Evolutionary conservation across 306 rosid species (phyloP).

Genomic region (Argentina anserina): DNA sequence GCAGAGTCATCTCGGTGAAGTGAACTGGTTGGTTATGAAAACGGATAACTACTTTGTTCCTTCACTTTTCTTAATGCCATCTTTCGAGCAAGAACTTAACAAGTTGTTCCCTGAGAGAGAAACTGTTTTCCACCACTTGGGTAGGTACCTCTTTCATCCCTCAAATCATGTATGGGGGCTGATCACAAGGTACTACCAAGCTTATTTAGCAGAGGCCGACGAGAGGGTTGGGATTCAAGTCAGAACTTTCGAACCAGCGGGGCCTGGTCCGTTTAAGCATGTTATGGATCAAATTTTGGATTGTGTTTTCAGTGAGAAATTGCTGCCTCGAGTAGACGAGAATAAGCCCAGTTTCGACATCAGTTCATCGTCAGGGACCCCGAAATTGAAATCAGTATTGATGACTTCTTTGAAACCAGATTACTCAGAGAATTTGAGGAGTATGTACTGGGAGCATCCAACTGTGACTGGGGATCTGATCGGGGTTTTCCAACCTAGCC

Average conservation of each 20-base stretch:
- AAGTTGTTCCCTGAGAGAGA: slow-evolving; percentile 61
- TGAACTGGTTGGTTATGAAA: slow-evolving; percentile 61
- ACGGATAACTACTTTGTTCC: slow-evolving; percentile 70
- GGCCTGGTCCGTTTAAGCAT: slow-evolving; percentile 56
- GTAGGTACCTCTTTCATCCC: slow-evolving; percentile 69
- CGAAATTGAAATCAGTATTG: slow-evolving; percentile 48
- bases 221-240: slow-evolving; percentile 70
- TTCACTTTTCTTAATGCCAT: slow-evolving; percentile 60
- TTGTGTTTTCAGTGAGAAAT: slow-evolving; percentile 44
- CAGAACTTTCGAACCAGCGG: slow-evolving; percentile 48
- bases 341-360: slow-evolving; percentile 18
- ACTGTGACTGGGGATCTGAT: slow-evolving; percentile 56
- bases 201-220: slow-evolving; percentile 52
- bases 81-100: slow-evolving; percentile 53
- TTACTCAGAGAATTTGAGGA: slow-evolving; percentile 54
- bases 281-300: slow-evolving; percentile 58
- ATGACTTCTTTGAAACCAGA: slow-evolving; percentile 65
- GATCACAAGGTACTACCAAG: slow-evolving; percentile 53
- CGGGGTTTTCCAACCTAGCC: slow-evolving; percentile 66
- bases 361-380: slow-evolving; percentile 20
- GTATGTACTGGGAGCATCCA: slow-evolving; percentile 66
- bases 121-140: slow-evolving; percentile 62
- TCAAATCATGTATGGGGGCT: slow-evolving; percentile 70
- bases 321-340: slow-evolving; percentile 49
- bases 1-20: slow-evolving; percentile 43